phyloP scores from a whole-genome alignment of 768 basidiomycete species.

The Mycena venus region DNA sequence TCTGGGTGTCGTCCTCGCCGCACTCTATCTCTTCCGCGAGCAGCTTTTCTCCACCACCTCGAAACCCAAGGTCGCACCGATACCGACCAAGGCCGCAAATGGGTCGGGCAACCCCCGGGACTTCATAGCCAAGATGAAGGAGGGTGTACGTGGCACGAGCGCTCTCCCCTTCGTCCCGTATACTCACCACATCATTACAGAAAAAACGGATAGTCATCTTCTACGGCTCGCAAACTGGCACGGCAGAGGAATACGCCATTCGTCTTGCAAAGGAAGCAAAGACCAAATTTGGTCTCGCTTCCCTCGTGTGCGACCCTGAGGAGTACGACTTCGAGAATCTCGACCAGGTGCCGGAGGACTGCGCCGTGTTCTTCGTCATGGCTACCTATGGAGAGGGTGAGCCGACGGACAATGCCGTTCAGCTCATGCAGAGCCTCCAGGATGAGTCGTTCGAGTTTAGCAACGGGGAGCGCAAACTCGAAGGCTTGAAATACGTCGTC shows the following conservation, averaged over 20 bases:
- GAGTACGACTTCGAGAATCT: conserved; percentile 99
- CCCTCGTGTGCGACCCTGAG: conserved; percentile 97
- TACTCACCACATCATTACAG: conserved; percentile 54
- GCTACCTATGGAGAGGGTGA: conserved; percentile 99
- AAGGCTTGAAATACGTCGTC: conserved; percentile 93
- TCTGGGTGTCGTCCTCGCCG: conserved; percentile 82
- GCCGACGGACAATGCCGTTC: conserved; percentile 97
- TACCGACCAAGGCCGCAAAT: conserved; percentile 65
- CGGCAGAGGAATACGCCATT: conserved; percentile 98
- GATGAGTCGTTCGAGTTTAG: conserved; percentile 92
- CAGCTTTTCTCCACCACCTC: conserved; percentile 74
- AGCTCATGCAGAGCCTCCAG: conserved; percentile 91
- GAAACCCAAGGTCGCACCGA: conserved; percentile 69
- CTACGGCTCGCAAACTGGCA: conserved; percentile 98
- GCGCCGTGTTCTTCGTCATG: conserved; percentile 93
- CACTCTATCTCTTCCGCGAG: conserved; percentile 87
- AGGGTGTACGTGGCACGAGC: conserved; percentile 72
- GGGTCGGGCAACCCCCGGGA: conserved; percentile 92
- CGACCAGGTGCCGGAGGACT: conserved; percentile 90
- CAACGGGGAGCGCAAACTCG: conserved; percentile 80
- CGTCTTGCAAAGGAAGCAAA: conserved; percentile 99
- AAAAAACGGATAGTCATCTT: conserved; percentile 98
- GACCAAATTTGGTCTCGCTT: conserved; percentile 93
- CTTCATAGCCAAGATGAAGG: conserved; percentile 95
- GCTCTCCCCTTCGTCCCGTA: conserved; percentile 4